Conservation (phyloP, 2,329 filamentous ascomycete species). For the Xylaria sp. region DNA sequence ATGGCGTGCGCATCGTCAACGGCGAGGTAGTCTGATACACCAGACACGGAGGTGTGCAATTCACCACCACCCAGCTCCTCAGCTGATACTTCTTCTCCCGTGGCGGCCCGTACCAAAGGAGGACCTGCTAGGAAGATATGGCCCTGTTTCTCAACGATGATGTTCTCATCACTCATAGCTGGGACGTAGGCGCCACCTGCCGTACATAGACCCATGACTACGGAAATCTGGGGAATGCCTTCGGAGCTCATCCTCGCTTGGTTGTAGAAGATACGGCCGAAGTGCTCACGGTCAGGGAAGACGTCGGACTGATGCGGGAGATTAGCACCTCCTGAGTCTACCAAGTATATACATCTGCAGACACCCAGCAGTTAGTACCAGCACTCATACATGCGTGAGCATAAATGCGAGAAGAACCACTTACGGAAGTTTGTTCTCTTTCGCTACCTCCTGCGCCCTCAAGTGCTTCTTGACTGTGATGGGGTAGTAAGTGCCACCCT, state of each 20-base stretch:
- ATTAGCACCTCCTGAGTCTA: conserved; percentile 93
- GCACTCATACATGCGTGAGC: background rate
- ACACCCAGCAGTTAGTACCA: too few species aligned
- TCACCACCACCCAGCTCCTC: conserved; percentile 88
- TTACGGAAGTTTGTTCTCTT: conserved; percentile 72
- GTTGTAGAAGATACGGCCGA: conserved; percentile 97
- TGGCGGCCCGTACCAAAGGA: conserved; percentile 91
- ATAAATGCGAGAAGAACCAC: conserved; percentile 27
- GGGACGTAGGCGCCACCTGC: conserved; percentile 94
- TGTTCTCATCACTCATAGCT: conserved; percentile 94
- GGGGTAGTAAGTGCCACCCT: conserved; percentile 94
- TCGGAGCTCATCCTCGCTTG: conserved; percentile 87
- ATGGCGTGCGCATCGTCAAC: conserved; percentile 91
- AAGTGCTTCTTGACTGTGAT: conserved; percentile 98
- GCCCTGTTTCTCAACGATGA: conserved; percentile 93
- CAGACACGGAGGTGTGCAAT: conserved; percentile 84
- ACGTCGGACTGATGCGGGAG: conserved; percentile 92
- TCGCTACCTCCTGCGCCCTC: conserved; percentile 81
- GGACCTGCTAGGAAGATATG: conserved; percentile 95
- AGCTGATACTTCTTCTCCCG: conserved; percentile 82
- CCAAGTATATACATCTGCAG: conserved; percentile 78
- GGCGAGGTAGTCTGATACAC: conserved; percentile 91
- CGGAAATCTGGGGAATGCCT: conserved; percentile 87
- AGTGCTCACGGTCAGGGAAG: conserved; percentile 91
- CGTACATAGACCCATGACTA: conserved; percentile 97